Percentiles rank a stretch among this genome's conserved stretches.
phyloP scores from a whole-genome alignment of 148 eudicot genomes.

The Rhododendron mucronatum region DNA sequence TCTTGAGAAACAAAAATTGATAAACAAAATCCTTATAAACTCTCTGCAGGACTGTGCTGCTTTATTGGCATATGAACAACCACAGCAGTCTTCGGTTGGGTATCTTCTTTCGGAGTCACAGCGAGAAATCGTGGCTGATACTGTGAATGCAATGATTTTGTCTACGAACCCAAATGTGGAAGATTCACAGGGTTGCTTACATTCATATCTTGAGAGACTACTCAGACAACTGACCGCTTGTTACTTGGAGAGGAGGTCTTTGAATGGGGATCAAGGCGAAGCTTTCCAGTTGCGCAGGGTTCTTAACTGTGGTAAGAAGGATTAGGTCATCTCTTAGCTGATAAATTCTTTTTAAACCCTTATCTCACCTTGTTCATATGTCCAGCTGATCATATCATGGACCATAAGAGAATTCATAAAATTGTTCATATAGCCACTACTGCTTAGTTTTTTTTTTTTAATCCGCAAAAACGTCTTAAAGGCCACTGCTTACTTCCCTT shows the following conservation, averaged over 20 bases:
- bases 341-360: conserved; percentile 1
- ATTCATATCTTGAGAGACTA: conserved; percentile 73
- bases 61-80: conserved; percentile 81
- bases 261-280: conserved; percentile 89
- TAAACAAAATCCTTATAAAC: neutral
- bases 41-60: conserved; percentile 72
- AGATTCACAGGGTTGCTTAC: conserved; percentile 48
- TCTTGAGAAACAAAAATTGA: neutral
- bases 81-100: conserved; percentile 62
- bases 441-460: neutral
- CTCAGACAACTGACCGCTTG: conserved; percentile 79
- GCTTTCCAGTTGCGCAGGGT: conserved; percentile 58
- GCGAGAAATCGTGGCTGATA: conserved; percentile 85
- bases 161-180: conserved; percentile 54
- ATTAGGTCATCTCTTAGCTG: conserved; percentile 3
- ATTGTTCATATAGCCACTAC: neutral
- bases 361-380: conserved; percentile 8
- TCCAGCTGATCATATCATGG: neutral
- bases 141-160: conserved; percentile 71
- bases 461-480: no score
- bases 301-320: conserved; percentile 40
- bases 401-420: neutral
- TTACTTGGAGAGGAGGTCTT: conserved; percentile 66
- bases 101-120: conserved; percentile 77
- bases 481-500: neutral